phyloP scores from a whole-genome alignment of 148 eudicot genomes.

The Suaeda aralocaspica region DNA sequence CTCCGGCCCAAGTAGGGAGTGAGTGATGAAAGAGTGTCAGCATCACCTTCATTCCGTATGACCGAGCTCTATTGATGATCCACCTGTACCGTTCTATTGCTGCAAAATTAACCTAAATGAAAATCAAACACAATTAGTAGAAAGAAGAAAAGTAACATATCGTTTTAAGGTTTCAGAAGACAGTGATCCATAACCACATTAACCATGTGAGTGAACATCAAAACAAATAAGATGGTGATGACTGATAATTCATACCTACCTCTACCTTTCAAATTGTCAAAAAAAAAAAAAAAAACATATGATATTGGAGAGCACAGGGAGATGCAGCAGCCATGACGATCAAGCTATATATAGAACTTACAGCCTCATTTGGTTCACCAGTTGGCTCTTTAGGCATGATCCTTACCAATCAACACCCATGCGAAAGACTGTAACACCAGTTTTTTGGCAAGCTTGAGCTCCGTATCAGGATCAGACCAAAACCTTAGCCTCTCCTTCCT shows the following conservation, averaged over 20 bases:
- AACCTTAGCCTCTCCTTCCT: constrained; percentile 98
- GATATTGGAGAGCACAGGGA: background rate
- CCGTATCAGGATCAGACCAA: constrained; percentile 99
- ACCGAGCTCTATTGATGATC: constrained; percentile 74
- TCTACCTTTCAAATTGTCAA: background rate
- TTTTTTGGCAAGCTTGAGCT: constrained; percentile 81
- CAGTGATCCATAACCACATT: background rate
- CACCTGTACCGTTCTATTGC: constrained; percentile 92
- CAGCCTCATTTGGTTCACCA: constrained; percentile 54
- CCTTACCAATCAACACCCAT: constrained; percentile 98
- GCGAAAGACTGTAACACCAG: constrained; percentile 81
- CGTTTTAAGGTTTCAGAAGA: background rate
- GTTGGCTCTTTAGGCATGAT: constrained; percentile 89
- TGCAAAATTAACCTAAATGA: constrained; percentile 75
- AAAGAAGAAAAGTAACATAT: background rate
- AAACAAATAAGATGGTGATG: background rate
- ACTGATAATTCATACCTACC: background rate
- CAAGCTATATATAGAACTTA: constrained; percentile 31
- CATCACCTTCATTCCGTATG: constrained; percentile 98
- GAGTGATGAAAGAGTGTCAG: constrained; percentile 94
- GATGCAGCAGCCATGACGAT: background rate
- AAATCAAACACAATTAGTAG: constrained; percentile 13
- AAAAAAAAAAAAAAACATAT: constrained; percentile 1
- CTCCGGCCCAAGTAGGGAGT: constrained; percentile 97
- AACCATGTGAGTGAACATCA: background rate